Evolutionary conservation across 1,139 yeast genomes (phyloP).

Genomic region (Candida glucosophila): DNA sequence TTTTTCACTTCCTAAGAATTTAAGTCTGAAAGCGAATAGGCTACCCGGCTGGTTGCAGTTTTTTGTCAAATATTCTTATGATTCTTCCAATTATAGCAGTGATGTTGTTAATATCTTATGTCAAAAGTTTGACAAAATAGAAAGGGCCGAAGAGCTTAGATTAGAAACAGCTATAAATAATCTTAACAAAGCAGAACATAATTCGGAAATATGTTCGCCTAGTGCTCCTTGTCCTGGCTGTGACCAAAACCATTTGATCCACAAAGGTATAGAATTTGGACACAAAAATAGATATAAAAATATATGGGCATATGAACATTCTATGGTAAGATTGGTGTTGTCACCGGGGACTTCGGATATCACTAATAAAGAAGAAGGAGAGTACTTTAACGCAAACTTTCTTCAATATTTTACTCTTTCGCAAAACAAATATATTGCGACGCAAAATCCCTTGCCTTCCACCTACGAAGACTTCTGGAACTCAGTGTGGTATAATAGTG

Average conservation of each 20-base stretch:
- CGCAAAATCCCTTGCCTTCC: constrained; percentile 33
- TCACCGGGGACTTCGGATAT: constrained; percentile 2
- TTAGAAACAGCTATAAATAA: constrained; percentile 24
- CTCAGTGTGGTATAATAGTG: constrained; percentile 42
- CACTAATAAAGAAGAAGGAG: constrained; percentile 3
- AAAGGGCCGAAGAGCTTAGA: constrained; percentile 40
- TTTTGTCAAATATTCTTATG: constrained; percentile 7
- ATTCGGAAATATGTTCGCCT: constrained; percentile 34
- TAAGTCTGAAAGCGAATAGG: constrained; percentile 11
- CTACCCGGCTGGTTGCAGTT: constrained; percentile 44
- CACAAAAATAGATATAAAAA: constrained; percentile 38
- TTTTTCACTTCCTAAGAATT: constrained; percentile 26
- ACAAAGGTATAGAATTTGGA: constrained; percentile 43
- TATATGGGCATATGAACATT: constrained; percentile 41
- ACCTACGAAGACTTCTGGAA: constrained; percentile 39
- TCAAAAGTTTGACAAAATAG: constrained; percentile 38
- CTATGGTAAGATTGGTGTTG: constrained; percentile 26
- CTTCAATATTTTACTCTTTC: constrained; percentile 15
- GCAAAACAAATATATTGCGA: constrained; percentile 29
- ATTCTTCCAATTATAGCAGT: constrained; percentile 9
- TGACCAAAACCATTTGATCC: constrained; percentile 39
- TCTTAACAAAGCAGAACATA: constrained; percentile 5
- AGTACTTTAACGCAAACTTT: constrained; percentile 36
- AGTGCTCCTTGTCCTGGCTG: constrained; percentile 36
- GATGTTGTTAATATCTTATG: constrained; percentile 25